phyloP scores from a whole-genome alignment of 2,329 filamentous ascomycete species.

The Cladosporium sp. region DNA sequence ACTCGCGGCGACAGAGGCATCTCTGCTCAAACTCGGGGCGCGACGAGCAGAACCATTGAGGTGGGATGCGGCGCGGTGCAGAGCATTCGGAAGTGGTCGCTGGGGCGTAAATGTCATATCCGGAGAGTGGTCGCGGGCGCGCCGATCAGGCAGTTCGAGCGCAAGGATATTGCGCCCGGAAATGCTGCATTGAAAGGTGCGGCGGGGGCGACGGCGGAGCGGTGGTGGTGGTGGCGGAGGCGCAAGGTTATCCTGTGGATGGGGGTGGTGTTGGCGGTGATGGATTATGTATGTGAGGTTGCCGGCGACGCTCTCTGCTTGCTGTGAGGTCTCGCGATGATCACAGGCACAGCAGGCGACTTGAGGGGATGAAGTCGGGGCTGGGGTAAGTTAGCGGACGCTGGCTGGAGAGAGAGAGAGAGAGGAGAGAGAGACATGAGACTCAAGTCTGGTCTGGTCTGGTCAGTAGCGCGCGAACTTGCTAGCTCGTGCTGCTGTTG shows the following conservation, averaged over 20 bases:
- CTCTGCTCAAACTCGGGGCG: slow-evolving; percentile 48
- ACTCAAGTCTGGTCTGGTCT: neutral
- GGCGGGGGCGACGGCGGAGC: slow-evolving; percentile 25
- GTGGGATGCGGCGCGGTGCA: slow-evolving; percentile 38
- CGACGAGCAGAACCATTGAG: slow-evolving; percentile 41
- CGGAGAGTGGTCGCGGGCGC: slow-evolving; percentile 18
- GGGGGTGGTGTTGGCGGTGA: slow-evolving; percentile 13
- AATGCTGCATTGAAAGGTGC: slow-evolving; percentile 26
- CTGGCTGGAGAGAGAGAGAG: neutral
- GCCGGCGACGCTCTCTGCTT: neutral
- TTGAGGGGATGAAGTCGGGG: neutral
- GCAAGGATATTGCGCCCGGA: slow-evolving; percentile 19
- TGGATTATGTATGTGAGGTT: slow-evolving; percentile 7
- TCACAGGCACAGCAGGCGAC: slow-evolving; percentile 6
- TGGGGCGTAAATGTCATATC: slow-evolving; percentile 40
- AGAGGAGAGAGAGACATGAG: neutral
- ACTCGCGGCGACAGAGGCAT: slow-evolving; percentile 40
- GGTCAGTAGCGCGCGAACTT: neutral
- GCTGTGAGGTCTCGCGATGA: neutral
- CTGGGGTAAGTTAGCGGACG: neutral
- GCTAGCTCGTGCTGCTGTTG: neutral
- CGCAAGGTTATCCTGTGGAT: neutral
- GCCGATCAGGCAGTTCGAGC: slow-evolving; percentile 18
- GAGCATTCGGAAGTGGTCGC: slow-evolving; percentile 43
- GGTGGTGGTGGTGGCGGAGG: neutral